Percentiles rank a stretch among this genome's conserved stretches.
Conservation (phyloP, 371 early-diverging fungal species). For the Mortierella sp. region DNA sequence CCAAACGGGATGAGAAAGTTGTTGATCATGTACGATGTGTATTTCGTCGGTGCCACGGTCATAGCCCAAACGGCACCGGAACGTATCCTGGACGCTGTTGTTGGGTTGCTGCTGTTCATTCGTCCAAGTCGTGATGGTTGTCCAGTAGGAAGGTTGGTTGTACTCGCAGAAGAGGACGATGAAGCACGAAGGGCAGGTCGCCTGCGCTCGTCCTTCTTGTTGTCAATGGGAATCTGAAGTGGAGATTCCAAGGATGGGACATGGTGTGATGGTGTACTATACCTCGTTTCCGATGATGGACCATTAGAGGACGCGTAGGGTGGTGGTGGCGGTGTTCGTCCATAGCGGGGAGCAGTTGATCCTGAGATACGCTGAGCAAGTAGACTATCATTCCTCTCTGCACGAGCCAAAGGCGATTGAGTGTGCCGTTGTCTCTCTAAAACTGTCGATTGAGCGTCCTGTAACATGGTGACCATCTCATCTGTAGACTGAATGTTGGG, state of each 20-base stretch:
- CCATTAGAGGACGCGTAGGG: not conserved
- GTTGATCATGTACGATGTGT: conserved; percentile 32
- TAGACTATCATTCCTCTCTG: conserved; percentile 27
- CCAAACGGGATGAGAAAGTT: conserved; percentile 32
- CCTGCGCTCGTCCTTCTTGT: not conserved
- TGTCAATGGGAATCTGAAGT: conserved; percentile 16
- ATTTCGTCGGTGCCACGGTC: conserved; percentile 26
- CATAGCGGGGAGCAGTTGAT: not conserved
- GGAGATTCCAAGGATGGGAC: conserved; percentile 14
- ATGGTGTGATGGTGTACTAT: conserved; percentile 8
- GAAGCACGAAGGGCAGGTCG: not conserved
- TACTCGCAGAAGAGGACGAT: not conserved
- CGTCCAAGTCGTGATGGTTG: not conserved
- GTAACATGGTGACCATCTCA: conserved; percentile 47
- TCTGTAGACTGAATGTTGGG: conserved; percentile 49
- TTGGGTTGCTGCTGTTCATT: not conserved
- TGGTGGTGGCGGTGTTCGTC: not conserved
- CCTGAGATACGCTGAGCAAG: conserved; percentile 18
- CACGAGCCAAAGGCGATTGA: conserved; percentile 6
- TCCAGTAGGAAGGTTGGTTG: not conserved
- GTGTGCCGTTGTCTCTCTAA: conserved; percentile 12
- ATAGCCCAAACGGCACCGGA: conserved; percentile 14
- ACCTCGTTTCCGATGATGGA: not conserved
- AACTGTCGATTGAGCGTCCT: conserved; percentile 42
- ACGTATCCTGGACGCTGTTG: conserved; percentile 3